Conservation (phyloP, 495 filamentous ascomycete genomes). For the Aspergillus heteromorphus region DNA sequence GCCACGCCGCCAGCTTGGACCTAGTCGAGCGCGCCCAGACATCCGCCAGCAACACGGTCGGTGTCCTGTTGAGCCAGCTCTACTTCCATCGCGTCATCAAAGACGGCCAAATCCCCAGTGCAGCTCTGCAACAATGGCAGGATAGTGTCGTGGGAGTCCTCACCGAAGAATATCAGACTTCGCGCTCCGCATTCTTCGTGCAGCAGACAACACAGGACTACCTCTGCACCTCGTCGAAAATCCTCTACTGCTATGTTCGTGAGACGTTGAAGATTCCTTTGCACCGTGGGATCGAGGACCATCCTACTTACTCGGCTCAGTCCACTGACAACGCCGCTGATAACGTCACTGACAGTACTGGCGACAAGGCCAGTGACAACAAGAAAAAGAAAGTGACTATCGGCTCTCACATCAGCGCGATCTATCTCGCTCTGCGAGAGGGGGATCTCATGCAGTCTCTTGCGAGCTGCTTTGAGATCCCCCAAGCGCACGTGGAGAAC, state of each 20-base stretch:
- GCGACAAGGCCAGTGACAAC: no score
- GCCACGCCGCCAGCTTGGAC: conserved; percentile 3
- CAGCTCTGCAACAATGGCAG: conserved; percentile 6
- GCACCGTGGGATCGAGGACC: conserved; percentile 23
- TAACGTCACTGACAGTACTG: no score
- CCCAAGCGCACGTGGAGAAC: neutral
- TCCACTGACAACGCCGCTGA: no score
- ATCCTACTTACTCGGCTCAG: conserved; percentile 21
- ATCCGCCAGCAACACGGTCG: conserved; percentile 2
- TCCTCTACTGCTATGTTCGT: conserved; percentile 21
- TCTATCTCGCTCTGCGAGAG: conserved; percentile 18
- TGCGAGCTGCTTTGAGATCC: conserved; percentile 34
- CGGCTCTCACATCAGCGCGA: conserved; percentile 17
- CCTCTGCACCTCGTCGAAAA: conserved; percentile 16
- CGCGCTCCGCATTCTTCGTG: conserved; percentile 1
- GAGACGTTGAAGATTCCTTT: conserved; percentile 19
- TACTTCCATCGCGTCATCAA: neutral
- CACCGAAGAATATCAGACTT: neutral
- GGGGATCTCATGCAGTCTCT: conserved; percentile 23
- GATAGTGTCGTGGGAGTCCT: neutral
- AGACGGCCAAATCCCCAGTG: neutral
- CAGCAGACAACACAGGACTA: conserved; percentile 1
- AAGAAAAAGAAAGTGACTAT: no score
- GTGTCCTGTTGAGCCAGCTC: conserved; percentile 3
- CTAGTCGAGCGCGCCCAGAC: conserved; percentile 7